These are phyloP conservation scores for Cruciata laevipes DNA, from an alignment of 257 asterid species.

Conservation along the genomic window DNA sequence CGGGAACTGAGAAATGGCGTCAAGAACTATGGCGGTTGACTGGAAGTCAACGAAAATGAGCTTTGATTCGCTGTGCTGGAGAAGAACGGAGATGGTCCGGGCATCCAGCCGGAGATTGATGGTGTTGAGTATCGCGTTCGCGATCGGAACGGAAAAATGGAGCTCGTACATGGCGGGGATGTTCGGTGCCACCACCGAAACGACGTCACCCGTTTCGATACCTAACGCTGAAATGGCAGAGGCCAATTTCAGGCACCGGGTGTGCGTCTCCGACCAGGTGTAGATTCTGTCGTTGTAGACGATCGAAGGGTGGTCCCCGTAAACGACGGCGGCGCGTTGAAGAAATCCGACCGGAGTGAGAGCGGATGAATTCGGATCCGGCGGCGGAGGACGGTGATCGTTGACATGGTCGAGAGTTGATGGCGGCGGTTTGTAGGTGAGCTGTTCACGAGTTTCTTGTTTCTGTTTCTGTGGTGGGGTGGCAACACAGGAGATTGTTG, in stretches of 20 bases:
- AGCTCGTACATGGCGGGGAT: slow-evolving; percentile 80
- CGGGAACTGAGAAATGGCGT: slow-evolving; percentile 50
- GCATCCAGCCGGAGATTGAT: slow-evolving; percentile 66
- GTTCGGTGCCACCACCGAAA: slow-evolving; percentile 62
- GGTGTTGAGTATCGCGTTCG: slow-evolving; percentile 56
- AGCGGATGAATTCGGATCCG: slow-evolving; percentile 43
- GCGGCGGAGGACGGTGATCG: neutral
- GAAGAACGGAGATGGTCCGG: slow-evolving; percentile 49
- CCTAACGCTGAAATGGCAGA: slow-evolving; percentile 46
- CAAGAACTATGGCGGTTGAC: slow-evolving; percentile 31
- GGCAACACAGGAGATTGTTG: neutral
- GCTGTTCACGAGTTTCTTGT: neutral
- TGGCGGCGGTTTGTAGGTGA: neutral
- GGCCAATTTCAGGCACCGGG: slow-evolving; percentile 43
- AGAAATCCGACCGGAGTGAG: slow-evolving; percentile 51
- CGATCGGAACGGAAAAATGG: slow-evolving; percentile 65
- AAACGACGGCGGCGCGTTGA: slow-evolving; percentile 51
- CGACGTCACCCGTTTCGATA: slow-evolving; percentile 40
- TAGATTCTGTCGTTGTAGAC: slow-evolving; percentile 32
- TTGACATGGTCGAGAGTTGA: neutral
- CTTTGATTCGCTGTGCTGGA: slow-evolving; percentile 50
- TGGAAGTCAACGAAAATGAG: slow-evolving; percentile 52
- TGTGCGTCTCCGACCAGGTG: slow-evolving; percentile 56
- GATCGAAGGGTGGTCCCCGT: slow-evolving; percentile 52
- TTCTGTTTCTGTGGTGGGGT: neutral